Evolutionary conservation across 2,329 filamentous ascomycete species (phyloP).

Genomic region (Fusarium nematophilum): DNA sequence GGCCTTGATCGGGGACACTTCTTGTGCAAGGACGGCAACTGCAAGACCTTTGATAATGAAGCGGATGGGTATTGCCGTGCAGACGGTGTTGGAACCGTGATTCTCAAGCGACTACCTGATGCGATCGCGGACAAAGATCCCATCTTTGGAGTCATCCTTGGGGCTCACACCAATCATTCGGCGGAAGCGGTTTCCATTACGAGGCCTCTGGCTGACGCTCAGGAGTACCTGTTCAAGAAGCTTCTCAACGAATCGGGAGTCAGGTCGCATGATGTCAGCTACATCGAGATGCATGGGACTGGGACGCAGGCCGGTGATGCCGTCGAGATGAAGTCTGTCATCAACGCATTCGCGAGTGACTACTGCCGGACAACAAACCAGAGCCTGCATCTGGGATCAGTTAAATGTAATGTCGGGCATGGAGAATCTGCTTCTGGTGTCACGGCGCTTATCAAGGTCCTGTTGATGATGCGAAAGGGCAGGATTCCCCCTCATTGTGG

Average conservation of each 20-base stretch:
- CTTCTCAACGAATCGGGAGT: constrained; percentile 79
- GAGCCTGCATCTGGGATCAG: constrained; percentile 67
- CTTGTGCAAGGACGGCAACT: constrained; percentile 59
- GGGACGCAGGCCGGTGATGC: constrained; percentile 90
- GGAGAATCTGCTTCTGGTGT: constrained; percentile 71
- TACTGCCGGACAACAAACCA: neutral
- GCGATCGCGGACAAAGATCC: constrained; percentile 68
- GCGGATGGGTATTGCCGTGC: constrained; percentile 69
- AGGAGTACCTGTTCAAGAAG: constrained; percentile 70
- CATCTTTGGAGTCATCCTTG: constrained; percentile 72
- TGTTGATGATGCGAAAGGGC: constrained; percentile 61
- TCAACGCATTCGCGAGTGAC: constrained; percentile 61
- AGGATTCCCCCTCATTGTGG: constrained; percentile 64
- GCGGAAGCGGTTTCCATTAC: constrained; percentile 78
- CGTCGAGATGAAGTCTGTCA: constrained; percentile 84
- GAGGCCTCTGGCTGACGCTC: constrained; percentile 72
- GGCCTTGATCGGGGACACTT: constrained; percentile 74
- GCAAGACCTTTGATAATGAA: constrained; percentile 65
- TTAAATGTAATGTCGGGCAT: constrained; percentile 75
- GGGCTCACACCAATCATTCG: constrained; percentile 76
- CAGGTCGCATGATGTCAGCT: constrained; percentile 80
- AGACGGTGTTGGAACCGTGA: constrained; percentile 59
- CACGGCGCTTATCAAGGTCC: constrained; percentile 64
- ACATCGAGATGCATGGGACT: constrained; percentile 93
- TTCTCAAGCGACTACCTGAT: constrained; percentile 63